A percentile compares a stretch with the other conserved stretches of the same genome.
These are phyloP conservation scores for Sporodiniella umbellata DNA, from an alignment of 371 early-diverging fungal genomes.

Conservation along the genomic window DNA sequence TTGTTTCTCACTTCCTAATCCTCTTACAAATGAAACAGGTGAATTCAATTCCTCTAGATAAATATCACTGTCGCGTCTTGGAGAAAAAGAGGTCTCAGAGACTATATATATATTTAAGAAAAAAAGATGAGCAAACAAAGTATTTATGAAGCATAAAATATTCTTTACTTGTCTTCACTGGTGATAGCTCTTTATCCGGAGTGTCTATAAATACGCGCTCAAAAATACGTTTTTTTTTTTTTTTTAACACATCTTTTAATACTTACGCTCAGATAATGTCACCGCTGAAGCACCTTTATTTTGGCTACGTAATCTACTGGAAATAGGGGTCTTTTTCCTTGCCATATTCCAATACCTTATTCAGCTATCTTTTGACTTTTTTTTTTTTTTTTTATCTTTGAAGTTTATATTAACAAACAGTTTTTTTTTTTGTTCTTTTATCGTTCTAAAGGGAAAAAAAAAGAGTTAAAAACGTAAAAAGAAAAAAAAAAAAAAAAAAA, in stretches of 20 bases:
- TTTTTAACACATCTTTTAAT: background rate
- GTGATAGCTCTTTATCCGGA: background rate
- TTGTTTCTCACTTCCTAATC: background rate
- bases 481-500: background rate
- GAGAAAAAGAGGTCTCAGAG: conserved; percentile 6
- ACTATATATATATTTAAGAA: background rate
- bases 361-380: too few species aligned
- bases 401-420: background rate
- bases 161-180: background rate
- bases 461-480: background rate
- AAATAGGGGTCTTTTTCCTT: conserved; percentile 12
- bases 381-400: background rate
- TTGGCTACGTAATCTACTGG: conserved; percentile 13
- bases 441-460: background rate
- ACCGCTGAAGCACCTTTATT: background rate
- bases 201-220: background rate
- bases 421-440: too few species aligned
- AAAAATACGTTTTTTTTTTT: background rate
- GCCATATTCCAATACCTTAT: conserved; percentile 6
- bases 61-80: conserved; percentile 12
- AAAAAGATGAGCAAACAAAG: background rate
- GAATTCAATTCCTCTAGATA: conserved; percentile 16
- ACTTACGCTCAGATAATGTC: background rate
- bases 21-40: conserved; percentile 14
- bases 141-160: background rate